Evolutionary conservation across 2,329 filamentous ascomycete species (phyloP).

Genomic region (Falciphora oryzae): DNA sequence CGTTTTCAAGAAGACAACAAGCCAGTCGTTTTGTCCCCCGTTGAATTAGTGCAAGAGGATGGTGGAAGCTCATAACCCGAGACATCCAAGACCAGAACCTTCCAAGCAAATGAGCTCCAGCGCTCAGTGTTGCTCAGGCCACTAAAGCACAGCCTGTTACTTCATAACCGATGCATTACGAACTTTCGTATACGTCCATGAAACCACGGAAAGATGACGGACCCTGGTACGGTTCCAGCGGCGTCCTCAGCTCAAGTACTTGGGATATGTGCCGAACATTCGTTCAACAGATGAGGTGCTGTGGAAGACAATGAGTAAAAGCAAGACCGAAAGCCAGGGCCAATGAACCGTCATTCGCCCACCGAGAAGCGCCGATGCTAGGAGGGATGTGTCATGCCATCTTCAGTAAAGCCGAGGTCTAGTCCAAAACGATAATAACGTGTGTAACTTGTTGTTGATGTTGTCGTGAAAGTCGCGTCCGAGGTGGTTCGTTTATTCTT

Average conservation of each 20-base stretch:
- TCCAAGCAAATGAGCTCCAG: background rate
- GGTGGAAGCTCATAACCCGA: background rate
- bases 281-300: background rate
- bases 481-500: conserved; percentile 25
- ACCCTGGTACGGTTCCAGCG: background rate
- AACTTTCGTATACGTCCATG: background rate
- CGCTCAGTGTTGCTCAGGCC: background rate
- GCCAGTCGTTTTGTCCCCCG: background rate
- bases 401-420: background rate
- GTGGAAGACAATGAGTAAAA: background rate
- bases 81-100: background rate
- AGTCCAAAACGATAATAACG: conserved; percentile 7
- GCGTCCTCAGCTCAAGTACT: background rate
- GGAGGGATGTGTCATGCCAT: background rate
- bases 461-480: conserved; percentile 15
- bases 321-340: background rate
- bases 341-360: background rate
- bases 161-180: background rate
- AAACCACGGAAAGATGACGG: background rate
- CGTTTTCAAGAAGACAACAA: background rate
- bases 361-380: background rate
- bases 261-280: background rate
- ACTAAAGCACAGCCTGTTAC: no score
- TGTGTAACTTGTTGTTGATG: conserved; percentile 17
- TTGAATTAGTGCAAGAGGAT: no score